Conservation (phyloP, 352 stramenopile genomes). For the Phytopythium montanum region DNA sequence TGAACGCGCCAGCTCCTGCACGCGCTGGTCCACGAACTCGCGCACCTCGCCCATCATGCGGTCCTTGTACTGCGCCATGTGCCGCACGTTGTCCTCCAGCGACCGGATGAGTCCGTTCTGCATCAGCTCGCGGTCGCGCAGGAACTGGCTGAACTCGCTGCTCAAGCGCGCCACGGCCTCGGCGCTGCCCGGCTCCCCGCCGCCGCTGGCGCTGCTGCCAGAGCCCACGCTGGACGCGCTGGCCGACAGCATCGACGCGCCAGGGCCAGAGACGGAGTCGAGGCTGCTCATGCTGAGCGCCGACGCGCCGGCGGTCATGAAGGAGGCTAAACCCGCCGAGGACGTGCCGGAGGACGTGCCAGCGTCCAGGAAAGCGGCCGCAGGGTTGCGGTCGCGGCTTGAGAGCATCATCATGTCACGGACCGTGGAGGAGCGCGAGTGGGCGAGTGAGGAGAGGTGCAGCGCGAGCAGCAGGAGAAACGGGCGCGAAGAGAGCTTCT, state of each 20-base stretch:
- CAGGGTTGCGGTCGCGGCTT: background rate
- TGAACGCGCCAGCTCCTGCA: conserved; percentile 11
- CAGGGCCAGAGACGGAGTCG: background rate
- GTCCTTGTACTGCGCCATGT: conserved; percentile 9
- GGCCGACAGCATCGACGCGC: background rate
- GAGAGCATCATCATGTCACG: conserved; percentile 8
- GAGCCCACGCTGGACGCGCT: background rate
- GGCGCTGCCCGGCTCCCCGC: background rate
- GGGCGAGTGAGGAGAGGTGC: background rate
- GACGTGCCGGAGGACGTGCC: background rate
- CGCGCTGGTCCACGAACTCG: conserved; percentile 4
- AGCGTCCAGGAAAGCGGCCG: background rate
- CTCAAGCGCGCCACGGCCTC: background rate
- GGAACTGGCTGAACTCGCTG: background rate
- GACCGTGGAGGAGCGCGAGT: background rate
- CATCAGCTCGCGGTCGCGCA: conserved; percentile 7
- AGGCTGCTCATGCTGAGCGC: background rate
- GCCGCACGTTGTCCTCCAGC: conserved; percentile 4
- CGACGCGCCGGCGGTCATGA: background rate
- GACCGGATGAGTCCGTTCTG: conserved; percentile 2
- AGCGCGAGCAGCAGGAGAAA: background rate
- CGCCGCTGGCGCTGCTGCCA: background rate
- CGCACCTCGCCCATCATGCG: conserved; percentile 4
- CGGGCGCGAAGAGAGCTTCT: background rate
- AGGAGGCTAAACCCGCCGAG: background rate